These are phyloP conservation scores for Glomus cerebriforme DNA, from an alignment of 192 early-diverging fungal genomes.

Conservation along the genomic window DNA sequence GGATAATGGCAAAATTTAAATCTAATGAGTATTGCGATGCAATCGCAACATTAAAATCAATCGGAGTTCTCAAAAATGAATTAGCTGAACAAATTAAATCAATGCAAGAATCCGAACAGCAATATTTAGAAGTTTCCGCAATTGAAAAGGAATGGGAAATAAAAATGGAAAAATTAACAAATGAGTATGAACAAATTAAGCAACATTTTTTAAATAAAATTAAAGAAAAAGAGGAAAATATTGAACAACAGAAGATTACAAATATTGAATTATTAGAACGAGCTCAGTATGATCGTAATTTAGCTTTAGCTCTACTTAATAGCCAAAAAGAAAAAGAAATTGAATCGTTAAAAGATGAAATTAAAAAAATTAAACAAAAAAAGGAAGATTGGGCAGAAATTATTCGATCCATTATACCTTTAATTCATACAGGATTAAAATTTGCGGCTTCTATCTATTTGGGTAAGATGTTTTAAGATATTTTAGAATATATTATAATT, in stretches of 20 bases:
- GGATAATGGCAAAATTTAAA: neutral
- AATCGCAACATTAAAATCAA: neutral
- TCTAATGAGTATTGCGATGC: constrained; percentile 9
- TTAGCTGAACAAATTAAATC: neutral
- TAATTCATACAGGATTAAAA: neutral
- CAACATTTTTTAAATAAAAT: neutral
- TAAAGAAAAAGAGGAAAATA: neutral
- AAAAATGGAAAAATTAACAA: neutral
- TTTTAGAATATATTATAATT: too few relatives aligned
- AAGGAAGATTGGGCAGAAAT: neutral
- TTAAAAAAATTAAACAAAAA: neutral
- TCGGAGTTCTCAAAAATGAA: neutral
- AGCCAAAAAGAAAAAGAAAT: neutral
- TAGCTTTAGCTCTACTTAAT: neutral
- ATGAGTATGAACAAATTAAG: neutral
- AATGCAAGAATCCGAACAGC: neutral
- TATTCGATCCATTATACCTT: neutral
- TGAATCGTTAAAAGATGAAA: neutral
- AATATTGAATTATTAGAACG: neutral
- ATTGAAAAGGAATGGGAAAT: neutral
- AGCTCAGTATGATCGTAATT: neutral
- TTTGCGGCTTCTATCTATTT: neutral
- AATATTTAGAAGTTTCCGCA: neutral
- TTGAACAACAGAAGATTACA: neutral
- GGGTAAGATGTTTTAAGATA: neutral